Base-by-base conservation (phyloP, 345 rosid species). In the Passiflora organensis region DNA sequence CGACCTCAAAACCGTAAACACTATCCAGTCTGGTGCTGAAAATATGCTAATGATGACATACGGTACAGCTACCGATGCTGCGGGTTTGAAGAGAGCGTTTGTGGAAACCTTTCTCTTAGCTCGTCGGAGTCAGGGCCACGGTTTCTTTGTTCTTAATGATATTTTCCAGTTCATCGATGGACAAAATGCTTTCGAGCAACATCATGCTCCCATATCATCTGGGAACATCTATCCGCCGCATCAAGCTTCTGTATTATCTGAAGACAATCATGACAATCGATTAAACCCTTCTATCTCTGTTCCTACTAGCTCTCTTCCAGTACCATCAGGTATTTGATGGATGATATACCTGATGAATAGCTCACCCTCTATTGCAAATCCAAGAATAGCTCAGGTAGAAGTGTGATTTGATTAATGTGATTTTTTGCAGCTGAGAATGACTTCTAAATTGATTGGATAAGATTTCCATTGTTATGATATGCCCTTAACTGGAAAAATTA, bases 91-190 rank as follows among this genome's bases (percentile, higher is more conserved):
- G 63, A 87, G 97, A 69, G 76, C 72, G 46, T 94, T 89, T 53
- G 80, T 85, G 74, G 87, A 89, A 66, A 80, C 86, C 20, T 93
- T 93, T 61, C 86, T 93, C 57, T 90, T 93, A 12, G 99, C 97
- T 55, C 99, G n/a, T n/a, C n/a, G n/a, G n/a, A n/a, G 97, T 48
- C 99, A 93, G 68, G 88, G 85, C 45, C 84, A 81, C 75, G 99
- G 99, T 53, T 89, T 76, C 60, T 93, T 82, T 64, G 86, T 93
- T 64, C 86, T 83, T 32, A 93, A 82, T 60, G 99, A 93, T 80
- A 76, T 89, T 64, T 89, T 93, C 64, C 95, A 81, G 62, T 86
- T 86, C 60, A 42, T 80, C 16, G 83, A 80, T 4, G 95, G 83
- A 5, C 88, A 62, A 46, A 43, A 68, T 6, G 51, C 64, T 32